Evolutionary conservation across 2,329 filamentous ascomycete species (phyloP).

Genomic region (Sphaerulina musiva): DNA sequence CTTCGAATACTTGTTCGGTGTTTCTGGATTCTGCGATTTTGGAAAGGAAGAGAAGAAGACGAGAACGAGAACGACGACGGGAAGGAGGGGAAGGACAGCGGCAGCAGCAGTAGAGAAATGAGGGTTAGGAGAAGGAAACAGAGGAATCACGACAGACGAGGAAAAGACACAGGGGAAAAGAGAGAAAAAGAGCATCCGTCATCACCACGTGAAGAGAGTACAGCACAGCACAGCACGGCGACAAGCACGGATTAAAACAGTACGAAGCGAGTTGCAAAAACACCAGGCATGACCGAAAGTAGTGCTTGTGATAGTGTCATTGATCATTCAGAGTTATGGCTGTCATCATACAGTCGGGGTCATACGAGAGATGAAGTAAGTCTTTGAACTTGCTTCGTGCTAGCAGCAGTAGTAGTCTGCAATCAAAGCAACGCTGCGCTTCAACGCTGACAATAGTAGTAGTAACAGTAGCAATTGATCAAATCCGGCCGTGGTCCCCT

Average conservation of each 20-base stretch:
- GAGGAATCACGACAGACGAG: no score
- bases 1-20: conserved; percentile 3
- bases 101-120: no score
- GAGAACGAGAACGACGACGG: conserved; percentile 2
- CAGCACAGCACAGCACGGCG: no score
- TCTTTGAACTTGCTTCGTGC: not conserved
- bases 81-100: not conserved
- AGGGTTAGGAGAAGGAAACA: no score
- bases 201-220: no score
- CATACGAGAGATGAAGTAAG: not conserved
- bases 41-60: not conserved
- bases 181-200: no score
- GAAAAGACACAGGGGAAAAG: no score
- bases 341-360: not conserved
- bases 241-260: no score
- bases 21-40: conserved; percentile 9
- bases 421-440: conserved; percentile 4
- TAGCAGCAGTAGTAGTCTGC: not conserved
- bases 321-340: no score
- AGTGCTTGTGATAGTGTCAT: no score
- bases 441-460: conserved; percentile 1
- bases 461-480: not conserved
- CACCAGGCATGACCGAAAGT: no score
- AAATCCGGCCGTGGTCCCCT: not conserved
- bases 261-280: no score